A percentile compares a stretch with the other conserved stretches of the same genome.
phyloP scores from a whole-genome alignment of 2,329 filamentous ascomycete species.

The Pseudopyricularia javanii region DNA sequence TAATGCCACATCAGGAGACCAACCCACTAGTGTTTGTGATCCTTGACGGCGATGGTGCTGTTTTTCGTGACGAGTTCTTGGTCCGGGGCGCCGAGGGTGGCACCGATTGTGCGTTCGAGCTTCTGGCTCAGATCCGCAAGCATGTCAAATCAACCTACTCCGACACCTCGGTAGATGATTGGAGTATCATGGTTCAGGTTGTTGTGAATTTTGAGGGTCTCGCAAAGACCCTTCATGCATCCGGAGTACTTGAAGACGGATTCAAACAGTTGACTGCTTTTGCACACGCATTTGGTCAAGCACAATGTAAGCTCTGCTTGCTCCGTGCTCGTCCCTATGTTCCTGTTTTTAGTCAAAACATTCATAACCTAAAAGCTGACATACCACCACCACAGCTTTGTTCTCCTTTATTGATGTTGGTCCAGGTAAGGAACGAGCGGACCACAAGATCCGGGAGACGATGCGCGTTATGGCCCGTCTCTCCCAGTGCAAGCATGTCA shows the following conservation, averaged over 20 bases:
- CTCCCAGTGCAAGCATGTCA: constrained; percentile 17
- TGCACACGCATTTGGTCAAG: constrained; percentile 18
- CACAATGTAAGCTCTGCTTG: constrained; percentile 9
- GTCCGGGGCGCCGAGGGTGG: constrained; percentile 18
- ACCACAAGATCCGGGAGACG: constrained; percentile 21
- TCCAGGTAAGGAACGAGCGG: constrained; percentile 20
- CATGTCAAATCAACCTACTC: constrained; percentile 12
- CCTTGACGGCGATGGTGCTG: constrained; percentile 22
- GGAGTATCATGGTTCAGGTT: constrained; percentile 20
- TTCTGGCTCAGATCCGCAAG: constrained; percentile 12
- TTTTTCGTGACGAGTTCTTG: constrained; percentile 20
- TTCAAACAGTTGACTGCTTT: constrained; percentile 16
- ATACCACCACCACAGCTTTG: constrained; percentile 8
- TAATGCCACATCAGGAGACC: constrained; percentile 13
- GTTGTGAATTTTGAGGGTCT: constrained; percentile 20
- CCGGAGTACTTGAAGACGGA: constrained; percentile 11
- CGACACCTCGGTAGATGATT: constrained; percentile 15
- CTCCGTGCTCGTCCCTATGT: background rate
- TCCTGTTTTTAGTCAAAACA: background rate
- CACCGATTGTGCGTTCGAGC: constrained; percentile 16
- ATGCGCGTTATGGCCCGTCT: constrained; percentile 19
- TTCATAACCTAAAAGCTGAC: background rate
- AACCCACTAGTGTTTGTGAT: constrained; percentile 19
- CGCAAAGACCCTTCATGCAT: constrained; percentile 14
- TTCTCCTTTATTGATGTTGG: constrained; percentile 22